Base-by-base conservation (phyloP, 495 filamentous ascomycete species). In the Pseudoneurospora amorphoporcata region DNA sequence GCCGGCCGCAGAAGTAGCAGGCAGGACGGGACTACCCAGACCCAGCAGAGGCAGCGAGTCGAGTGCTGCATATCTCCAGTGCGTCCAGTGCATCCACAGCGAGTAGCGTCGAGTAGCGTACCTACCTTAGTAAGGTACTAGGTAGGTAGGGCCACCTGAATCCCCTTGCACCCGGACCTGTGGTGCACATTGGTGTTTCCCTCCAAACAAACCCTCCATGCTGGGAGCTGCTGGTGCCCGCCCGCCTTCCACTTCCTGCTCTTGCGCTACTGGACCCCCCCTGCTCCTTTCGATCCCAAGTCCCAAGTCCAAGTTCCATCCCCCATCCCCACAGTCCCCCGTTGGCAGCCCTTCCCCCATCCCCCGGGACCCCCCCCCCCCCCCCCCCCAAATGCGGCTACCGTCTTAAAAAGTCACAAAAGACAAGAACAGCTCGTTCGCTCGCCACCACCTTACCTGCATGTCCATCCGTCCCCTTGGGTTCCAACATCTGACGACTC, bases 351-450 rank as follows among this genome's bases (percentile, higher is more conserved):
- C 58, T 7, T 68, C 32, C 35, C 71, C 35, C 37, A 71, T 29
- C 38, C 39, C 47, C 42, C 53, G 35, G 53, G 29, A 35, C 53
- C 53, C 53, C 47, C 53, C 53, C 16, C 16, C 53, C 35, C 35
- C 35, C 68, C 10, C 8, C 68, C 42, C 43, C 40, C 42, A 42
- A 32, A 71, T 71, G 47, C 70, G 70, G 47, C 70, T 71, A 65
- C 53, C 53, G 45, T 71, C 42, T 68, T 71, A 70, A 37, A 37
- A 71, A 73, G 69, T 29, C 58, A 65, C n/a, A 74, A 72, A 71
- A 68, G 12, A 72, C 39, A 41, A 69, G 42, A 68, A 71, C 69
- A 29, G n/a, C 70, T 47, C 58, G 53, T 65, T 65, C 53, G 53
- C 53, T 65, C 53, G 61, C 70, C 61, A 72, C 73, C 58, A 69